Base-by-base conservation (phyloP, 345 rosid genomes). In the Lepidium aucheri region DNA sequence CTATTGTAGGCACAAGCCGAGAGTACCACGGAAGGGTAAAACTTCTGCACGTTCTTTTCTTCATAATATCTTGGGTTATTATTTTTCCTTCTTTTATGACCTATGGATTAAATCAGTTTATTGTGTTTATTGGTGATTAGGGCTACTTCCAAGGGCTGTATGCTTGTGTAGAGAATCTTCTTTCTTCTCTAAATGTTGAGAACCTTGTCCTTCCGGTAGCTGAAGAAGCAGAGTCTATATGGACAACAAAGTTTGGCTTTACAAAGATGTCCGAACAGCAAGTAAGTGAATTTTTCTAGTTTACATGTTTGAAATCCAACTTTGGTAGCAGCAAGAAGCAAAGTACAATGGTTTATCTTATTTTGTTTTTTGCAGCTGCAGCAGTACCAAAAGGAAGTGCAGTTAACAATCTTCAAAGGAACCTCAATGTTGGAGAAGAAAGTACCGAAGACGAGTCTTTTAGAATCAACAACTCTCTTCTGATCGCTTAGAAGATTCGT, bases 141-240 rank as follows among this genome's bases (percentile, higher is more conserved):
- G 97, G 97, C 4, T 95, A 83, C 78, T 91, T 95, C 77, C 95
- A 89, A 80, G 88, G 91, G 63, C 64, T 91, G 65, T 95, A 87
- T 79, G 78, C 85, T 2, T 86, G 96, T 71, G 84, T 95, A 26
- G 96, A 91, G 86, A 83, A 73, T 68, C 76, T 95, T 53, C 82
- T 95, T 41, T 74, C 76, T 70, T 85, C 86, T 24, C 74, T 91
- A 79, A 79, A 81, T 53, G 97, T 95, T 71, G 85, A 80, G 78
- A 87, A 83, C 75, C 77, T 95, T 68, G 95, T 95, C 46, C 94
- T 95, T 15, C 99, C 99, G 8, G 99, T 96, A 41, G 97, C 99
- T 35, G 95, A 89, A 76, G 95, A 89, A 75, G 97, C 99, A 0
- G 89, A 87, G 80, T 83, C 86, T 35, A 95, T 95, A 60, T 95